Conservation (phyloP, 768 basidiomycete genomes). For the Leccinum disarticulatum region DNA sequence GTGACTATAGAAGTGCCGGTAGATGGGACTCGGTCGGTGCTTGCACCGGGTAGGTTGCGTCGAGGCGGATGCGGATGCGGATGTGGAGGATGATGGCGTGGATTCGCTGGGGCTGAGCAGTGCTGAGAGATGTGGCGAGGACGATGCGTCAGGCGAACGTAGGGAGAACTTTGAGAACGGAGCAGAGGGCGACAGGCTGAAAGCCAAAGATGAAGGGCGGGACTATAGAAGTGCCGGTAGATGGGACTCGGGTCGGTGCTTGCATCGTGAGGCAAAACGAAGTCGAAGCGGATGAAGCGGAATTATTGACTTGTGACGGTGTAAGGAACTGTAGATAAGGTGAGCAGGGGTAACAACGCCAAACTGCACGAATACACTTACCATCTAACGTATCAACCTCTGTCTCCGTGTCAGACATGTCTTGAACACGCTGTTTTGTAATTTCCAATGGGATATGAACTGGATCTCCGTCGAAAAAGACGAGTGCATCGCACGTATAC, state of each 20-base stretch:
- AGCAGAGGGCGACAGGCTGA: slow-evolving; percentile 42
- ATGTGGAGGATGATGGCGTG: background rate
- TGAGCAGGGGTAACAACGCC: background rate
- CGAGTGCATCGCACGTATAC: too few relatives aligned
- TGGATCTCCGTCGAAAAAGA: too few relatives aligned
- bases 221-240: background rate
- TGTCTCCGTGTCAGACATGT: slow-evolving; percentile 29
- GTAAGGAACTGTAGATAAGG: slow-evolving; percentile 22
- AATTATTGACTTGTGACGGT: background rate
- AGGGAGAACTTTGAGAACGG: slow-evolving; percentile 56
- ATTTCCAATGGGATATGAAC: too few relatives aligned
- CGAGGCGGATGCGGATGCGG: background rate
- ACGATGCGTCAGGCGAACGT: slow-evolving; percentile 33
- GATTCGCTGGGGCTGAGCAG: slow-evolving; percentile 12
- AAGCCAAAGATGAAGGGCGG: background rate
- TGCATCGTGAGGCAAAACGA: background rate
- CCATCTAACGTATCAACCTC: slow-evolving; percentile 25
- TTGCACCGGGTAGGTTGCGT: background rate
- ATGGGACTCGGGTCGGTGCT: background rate
- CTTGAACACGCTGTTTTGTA: too few relatives aligned
- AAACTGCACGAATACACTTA: slow-evolving; percentile 6
- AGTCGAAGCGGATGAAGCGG: slow-evolving; percentile 1
- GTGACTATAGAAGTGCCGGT: background rate
- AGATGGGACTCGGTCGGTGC: background rate
- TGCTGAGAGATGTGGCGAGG: slow-evolving; percentile 10